Evolutionary conservation across 345 rosid species (phyloP).

Genomic region (Citrus unshiu): DNA sequence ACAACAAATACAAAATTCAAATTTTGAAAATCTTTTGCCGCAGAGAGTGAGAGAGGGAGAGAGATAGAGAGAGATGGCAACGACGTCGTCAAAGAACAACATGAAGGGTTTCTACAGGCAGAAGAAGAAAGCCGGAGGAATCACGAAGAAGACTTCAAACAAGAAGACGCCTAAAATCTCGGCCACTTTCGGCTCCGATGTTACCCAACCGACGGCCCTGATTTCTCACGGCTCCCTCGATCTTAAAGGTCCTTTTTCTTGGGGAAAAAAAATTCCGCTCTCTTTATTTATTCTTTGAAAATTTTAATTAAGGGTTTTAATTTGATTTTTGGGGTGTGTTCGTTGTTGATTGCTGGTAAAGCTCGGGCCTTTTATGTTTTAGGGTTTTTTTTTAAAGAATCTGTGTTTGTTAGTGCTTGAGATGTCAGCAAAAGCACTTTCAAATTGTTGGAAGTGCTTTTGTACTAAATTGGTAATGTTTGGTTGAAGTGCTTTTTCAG

Average conservation of each 20-base stretch:
- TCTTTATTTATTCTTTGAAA: not conserved
- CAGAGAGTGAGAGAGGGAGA: conserved; percentile 23
- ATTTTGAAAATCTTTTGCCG: conserved; percentile 17
- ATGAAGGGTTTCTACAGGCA: conserved; percentile 67
- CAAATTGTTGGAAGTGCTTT: not conserved
- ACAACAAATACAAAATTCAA: conserved; percentile 18
- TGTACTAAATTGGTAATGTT: not conserved
- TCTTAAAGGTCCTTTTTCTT: conserved; percentile 39
- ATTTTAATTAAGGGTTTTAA: not conserved
- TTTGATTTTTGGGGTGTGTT: not conserved
- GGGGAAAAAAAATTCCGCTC: not conserved
- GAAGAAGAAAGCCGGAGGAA: conserved; percentile 41
- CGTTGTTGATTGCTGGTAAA: not conserved
- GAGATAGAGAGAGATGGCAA: conserved; percentile 29
- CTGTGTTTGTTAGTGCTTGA: not conserved
- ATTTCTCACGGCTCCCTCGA: conserved; percentile 49
- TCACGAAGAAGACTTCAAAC: conserved; percentile 29
- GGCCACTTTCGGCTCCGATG: conserved; percentile 37
- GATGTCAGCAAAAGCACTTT: not conserved
- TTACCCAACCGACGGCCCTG: conserved; percentile 45
- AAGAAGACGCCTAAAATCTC: conserved; percentile 36
- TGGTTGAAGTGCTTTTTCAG: not conserved
- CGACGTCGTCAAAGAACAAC: conserved; percentile 38
- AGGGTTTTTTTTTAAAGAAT: not conserved
- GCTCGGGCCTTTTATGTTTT: not conserved